Base-by-base conservation (phyloP, 1,139 yeast genomes). In the Pichia norvegensis region DNA sequence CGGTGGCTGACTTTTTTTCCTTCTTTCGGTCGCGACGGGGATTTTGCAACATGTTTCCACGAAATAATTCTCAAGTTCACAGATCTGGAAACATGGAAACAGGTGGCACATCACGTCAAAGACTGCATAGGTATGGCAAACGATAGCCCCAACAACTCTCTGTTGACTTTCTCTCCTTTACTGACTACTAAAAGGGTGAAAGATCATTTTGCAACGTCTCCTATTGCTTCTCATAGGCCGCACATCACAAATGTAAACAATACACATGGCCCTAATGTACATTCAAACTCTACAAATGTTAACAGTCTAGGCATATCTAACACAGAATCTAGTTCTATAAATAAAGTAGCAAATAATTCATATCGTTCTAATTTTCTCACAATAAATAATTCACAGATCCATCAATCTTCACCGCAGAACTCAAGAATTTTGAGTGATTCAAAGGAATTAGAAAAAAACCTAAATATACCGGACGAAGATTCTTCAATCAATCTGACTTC, bases 161-260 rank as follows among this genome's bases (percentile, higher is more conserved):
- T 84, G 13, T 61, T 80, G 41, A 78, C 76, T 47, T 79, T 79
- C 37, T 79, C 85, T 10, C 86, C 86, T 0, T 64, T 74, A 52
- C 70, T 79, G 45, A 66, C 70, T 36, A 72, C 68, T 51, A 67
- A 73, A 38, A 52, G 59, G 25, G 68, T 72, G 16, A 70, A 67
- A 48, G 77, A 75, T 52, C 61, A 74, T 38, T 75, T 76, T 55
- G 69, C 72, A 33, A 76, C 81, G 3, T 81, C 82, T 3, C 81
- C 81, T 8, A 76, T 74, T 51, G 77, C 17, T 19, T 14, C 23
- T 35, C 10, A 14, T 20, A 35, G 23, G 3, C 19, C 37, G 10
- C 22, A 35, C 9, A 19, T 16, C 20, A 4, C 23, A 19, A 35
- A 35, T 35, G 23, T 20, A 17, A 35, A 35, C 22, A 35, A 20